Conservation (phyloP, 805 yeast genomes). For the Ogataea wickerhamii region DNA sequence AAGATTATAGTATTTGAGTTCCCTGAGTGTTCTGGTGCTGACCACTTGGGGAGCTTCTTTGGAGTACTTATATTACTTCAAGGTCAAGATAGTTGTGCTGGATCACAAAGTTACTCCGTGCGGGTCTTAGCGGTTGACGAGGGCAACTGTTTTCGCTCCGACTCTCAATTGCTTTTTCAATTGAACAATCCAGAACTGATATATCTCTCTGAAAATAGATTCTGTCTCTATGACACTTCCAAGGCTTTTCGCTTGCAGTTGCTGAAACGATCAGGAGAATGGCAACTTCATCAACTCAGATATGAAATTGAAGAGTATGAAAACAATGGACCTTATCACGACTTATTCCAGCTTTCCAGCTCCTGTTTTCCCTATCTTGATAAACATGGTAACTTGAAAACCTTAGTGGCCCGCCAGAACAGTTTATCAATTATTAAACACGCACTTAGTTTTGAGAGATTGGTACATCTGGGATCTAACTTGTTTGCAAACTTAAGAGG, state of each 20-base stretch:
- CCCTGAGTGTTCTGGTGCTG: background rate
- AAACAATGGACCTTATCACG: background rate
- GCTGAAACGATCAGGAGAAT: background rate
- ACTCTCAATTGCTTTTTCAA: background rate
- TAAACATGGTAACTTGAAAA: background rate
- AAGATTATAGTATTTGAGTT: background rate
- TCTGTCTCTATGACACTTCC: background rate
- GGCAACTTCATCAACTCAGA: background rate
- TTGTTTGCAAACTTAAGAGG: background rate
- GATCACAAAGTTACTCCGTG: background rate
- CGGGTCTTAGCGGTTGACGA: background rate
- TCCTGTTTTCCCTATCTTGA: background rate
- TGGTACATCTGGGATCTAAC: background rate
- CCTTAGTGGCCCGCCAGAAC: background rate
- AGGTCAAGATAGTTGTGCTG: background rate
- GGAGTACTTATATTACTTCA: conserved; percentile 1
- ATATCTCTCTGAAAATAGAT: background rate
- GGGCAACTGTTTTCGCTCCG: background rate
- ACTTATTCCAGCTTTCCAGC: background rate
- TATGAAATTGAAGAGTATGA: background rate
- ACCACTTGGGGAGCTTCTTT: conserved; percentile 1
- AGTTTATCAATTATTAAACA: background rate
- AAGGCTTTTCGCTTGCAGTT: background rate
- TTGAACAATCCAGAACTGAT: background rate
- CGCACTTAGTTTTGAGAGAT: background rate